These are phyloP conservation scores for Butyriboletus loyo DNA, from an alignment of 768 basidiomycete species.

Conservation along the genomic window DNA sequence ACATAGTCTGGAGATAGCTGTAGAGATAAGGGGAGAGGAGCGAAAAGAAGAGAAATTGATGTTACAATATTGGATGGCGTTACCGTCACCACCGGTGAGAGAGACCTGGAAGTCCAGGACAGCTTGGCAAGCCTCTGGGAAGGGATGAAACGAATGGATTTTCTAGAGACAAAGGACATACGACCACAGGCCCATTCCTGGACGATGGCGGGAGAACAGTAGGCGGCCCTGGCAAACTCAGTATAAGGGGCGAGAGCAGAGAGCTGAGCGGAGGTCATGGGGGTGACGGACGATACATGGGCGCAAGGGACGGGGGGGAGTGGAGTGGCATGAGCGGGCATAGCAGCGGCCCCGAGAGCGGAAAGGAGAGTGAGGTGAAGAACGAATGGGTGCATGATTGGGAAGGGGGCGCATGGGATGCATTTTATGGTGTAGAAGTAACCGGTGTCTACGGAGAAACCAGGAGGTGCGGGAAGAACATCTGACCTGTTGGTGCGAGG, in stretches of 20 bases:
- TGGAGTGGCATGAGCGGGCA: not conserved
- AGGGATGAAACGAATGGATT: not conserved
- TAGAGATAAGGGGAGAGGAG: not conserved
- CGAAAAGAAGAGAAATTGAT: conserved; percentile 1
- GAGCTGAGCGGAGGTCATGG: conserved; percentile 32
- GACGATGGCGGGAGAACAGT: conserved; percentile 41
- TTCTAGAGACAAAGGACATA: conserved; percentile 6
- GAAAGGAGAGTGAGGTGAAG: not conserved
- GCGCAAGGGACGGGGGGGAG: not conserved
- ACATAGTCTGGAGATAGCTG: conserved; percentile 42
- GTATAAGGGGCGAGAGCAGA: conserved; percentile 44
- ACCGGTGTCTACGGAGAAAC: too few relatives aligned
- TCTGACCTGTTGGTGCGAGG: not conserved
- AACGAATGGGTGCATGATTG: not conserved
- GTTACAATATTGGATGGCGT: conserved; percentile 46
- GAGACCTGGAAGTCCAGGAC: conserved; percentile 37
- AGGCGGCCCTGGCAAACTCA: conserved; percentile 54
- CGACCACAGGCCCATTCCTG: conserved; percentile 46
- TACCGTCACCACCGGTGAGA: conserved; percentile 50
- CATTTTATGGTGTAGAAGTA: not conserved
- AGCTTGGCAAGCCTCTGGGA: conserved; percentile 34
- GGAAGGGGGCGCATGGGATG: too few relatives aligned
- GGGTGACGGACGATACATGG: conserved; percentile 11
- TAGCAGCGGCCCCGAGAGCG: conserved; percentile 2
- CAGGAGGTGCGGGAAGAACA: too few relatives aligned